Evolutionary conservation across 2,329 filamentous ascomycete species (phyloP).

Genomic region (Shiraia bambusicola): DNA sequence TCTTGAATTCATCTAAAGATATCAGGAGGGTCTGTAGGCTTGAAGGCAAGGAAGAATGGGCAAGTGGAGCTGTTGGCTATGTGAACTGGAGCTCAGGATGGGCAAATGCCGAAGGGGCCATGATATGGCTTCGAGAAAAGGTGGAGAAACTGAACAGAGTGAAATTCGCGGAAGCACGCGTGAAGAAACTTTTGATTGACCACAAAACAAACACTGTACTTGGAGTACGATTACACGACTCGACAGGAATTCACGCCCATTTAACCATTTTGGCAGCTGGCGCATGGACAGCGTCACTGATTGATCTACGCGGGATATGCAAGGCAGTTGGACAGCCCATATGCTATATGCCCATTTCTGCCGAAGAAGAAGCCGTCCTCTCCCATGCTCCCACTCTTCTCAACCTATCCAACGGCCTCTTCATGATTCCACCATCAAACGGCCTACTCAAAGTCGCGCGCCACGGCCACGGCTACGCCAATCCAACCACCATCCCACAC

Average conservation of each 20-base stretch:
- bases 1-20: constrained; percentile 42
- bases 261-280: constrained; percentile 80
- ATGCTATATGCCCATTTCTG: constrained; percentile 73
- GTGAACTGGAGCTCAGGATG: constrained; percentile 74
- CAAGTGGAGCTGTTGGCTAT: constrained; percentile 65
- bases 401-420: constrained; percentile 70
- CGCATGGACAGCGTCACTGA: constrained; percentile 77
- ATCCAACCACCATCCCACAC: constrained; percentile 50
- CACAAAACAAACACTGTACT: constrained; percentile 45
- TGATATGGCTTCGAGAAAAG: constrained; percentile 62
- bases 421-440: constrained; percentile 68
- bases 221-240: constrained; percentile 60
- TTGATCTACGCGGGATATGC: constrained; percentile 75
- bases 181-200: constrained; percentile 46
- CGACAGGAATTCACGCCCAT: constrained; percentile 60
- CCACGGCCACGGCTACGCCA: constrained; percentile 54
- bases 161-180: constrained; percentile 53
- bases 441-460: constrained; percentile 51
- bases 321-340: constrained; percentile 81
- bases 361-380: constrained; percentile 67
- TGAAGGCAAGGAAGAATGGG: constrained; percentile 42
- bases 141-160: constrained; percentile 58
- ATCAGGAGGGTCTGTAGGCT: constrained; percentile 45
- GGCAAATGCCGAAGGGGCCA: constrained; percentile 73
- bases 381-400: constrained; percentile 69